Evolutionary conservation across 495 filamentous ascomycete species (phyloP).

Genomic region (Neurospora cerealis): DNA sequence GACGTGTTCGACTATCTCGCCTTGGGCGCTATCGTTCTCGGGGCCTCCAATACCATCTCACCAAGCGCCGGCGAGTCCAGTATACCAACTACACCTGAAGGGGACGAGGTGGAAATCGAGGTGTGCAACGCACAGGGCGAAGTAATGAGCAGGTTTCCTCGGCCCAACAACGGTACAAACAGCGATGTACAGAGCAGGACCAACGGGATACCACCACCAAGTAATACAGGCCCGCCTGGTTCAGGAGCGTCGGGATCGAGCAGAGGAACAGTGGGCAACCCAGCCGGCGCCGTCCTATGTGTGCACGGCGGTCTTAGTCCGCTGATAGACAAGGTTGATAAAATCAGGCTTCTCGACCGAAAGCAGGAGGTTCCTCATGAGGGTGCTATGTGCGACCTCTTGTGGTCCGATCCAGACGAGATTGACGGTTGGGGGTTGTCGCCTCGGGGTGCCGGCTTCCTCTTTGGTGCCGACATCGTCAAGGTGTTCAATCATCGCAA

Average conservation of each 20-base stretch:
- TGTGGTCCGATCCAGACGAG: slow-evolving; percentile 97
- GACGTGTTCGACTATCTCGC: slow-evolving; percentile 98
- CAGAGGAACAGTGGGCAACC: slow-evolving; percentile 51
- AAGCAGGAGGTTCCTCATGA: slow-evolving; percentile 99
- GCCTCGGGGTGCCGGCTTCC: slow-evolving; percentile 88
- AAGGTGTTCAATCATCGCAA: slow-evolving; percentile 92
- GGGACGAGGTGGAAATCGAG: slow-evolving; percentile 82
- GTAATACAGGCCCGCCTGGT: slow-evolving; percentile 62
- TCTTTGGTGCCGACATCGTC: slow-evolving; percentile 94
- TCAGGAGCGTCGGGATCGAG: slow-evolving; percentile 63
- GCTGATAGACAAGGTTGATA: slow-evolving; percentile 87
- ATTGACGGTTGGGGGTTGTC: slow-evolving; percentile 97
- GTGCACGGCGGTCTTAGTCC: slow-evolving; percentile 92
- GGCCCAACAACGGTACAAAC: slow-evolving; percentile 24
- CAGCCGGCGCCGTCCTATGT: slow-evolving; percentile 79
- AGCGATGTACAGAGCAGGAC: slow-evolving; percentile 22
- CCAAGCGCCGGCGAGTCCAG: slow-evolving; percentile 32
- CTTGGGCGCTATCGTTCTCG: slow-evolving; percentile 85
- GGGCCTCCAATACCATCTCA: slow-evolving; percentile 65
- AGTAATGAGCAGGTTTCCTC: slow-evolving; percentile 61
- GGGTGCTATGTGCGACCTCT: slow-evolving; percentile 95
- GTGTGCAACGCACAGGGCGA: slow-evolving; percentile 66
- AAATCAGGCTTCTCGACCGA: slow-evolving; percentile 87
- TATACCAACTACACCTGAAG: slow-evolving; percentile 30
- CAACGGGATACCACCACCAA: slow-evolving; percentile 28